These are phyloP conservation scores for Tricladium varicosporioides DNA, from an alignment of 2,329 filamentous ascomycete species.

Conservation along the genomic window DNA sequence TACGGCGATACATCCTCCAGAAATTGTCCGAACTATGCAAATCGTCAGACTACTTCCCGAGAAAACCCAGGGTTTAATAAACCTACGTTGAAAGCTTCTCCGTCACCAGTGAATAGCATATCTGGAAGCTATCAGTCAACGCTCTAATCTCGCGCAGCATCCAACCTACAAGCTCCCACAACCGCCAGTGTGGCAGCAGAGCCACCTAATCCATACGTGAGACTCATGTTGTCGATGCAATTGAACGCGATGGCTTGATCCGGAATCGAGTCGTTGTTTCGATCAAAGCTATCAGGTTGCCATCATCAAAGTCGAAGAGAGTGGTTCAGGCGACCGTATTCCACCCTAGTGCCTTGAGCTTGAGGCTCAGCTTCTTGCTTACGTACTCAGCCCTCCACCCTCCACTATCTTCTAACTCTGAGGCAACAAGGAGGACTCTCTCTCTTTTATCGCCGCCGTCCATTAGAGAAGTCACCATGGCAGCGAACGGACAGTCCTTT, in stretches of 20 bases:
- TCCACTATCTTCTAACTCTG: constrained; percentile 12
- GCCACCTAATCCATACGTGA: constrained; percentile 68
- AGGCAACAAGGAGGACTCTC: constrained; percentile 8
- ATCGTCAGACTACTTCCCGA: constrained; percentile 27
- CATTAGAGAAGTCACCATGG: constrained; percentile 38
- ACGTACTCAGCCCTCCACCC: constrained; percentile 5
- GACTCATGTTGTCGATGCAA: constrained; percentile 58
- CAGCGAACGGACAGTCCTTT: constrained; percentile 55
- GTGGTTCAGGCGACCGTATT: constrained; percentile 8
- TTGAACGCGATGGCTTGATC: constrained; percentile 12
- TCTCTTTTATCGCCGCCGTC: constrained; percentile 18
- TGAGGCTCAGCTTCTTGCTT: constrained; percentile 7
- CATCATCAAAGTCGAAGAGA: constrained; percentile 6
- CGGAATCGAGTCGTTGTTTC: constrained; percentile 7
- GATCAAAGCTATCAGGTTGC: constrained; percentile 15
- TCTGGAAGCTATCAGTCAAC: constrained; percentile 54
- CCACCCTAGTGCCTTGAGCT: constrained; percentile 6
- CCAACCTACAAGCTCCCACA: constrained; percentile 75
- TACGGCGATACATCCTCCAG: constrained; percentile 93
- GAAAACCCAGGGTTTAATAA: constrained; percentile 5
- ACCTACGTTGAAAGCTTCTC: constrained; percentile 90
- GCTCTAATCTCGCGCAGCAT: constrained; percentile 2
- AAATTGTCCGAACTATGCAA: constrained; percentile 77
- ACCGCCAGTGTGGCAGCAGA: constrained; percentile 66
- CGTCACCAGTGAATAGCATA: constrained; percentile 97